Percentiles rank a stretch among this genome's conserved stretches.
phyloP scores from a whole-genome alignment of 345 rosid genomes.

The Leavenworthia alabamica region DNA sequence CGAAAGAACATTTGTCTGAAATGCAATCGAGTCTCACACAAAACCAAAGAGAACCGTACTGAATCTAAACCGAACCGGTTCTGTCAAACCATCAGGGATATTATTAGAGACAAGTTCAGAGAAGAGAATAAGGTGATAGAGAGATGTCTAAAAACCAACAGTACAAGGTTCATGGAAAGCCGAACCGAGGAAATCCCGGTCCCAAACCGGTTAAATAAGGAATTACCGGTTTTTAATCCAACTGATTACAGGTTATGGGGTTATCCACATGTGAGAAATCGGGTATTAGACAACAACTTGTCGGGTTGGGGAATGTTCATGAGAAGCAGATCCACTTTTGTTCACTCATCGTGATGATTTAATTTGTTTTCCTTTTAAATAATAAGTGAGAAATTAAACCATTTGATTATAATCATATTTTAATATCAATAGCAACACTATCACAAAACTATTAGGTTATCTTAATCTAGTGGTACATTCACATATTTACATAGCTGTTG shows the following conservation, averaged over 20 bases:
- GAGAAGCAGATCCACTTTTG: slow-evolving; percentile 50
- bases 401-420: not conserved
- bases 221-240: slow-evolving; percentile 70
- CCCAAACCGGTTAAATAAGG: slow-evolving; percentile 24
- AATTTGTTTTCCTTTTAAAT: not conserved
- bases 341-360: slow-evolving; percentile 36
- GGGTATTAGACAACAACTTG: slow-evolving; percentile 39
- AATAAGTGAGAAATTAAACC: not conserved
- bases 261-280: slow-evolving; percentile 67
- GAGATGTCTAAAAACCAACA: slow-evolving; percentile 51
- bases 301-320: slow-evolving; percentile 32
- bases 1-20: slow-evolving; percentile 44
- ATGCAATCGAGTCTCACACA: slow-evolving; percentile 47
- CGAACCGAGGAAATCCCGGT: slow-evolving; percentile 16
- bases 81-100: slow-evolving; percentile 35
- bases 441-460: not conserved
- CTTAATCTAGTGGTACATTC: not conserved
- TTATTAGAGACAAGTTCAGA: slow-evolving; percentile 56
- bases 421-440: not conserved
- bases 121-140: slow-evolving; percentile 83
- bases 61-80: slow-evolving; percentile 25
- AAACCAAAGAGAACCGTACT: slow-evolving; percentile 20
- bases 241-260: slow-evolving; percentile 47
- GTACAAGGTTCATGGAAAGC: slow-evolving; percentile 30
- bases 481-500: not conserved